Evolutionary conservation across 139 green algal genomes (phyloP), one percentile per base, ranked within the genome.

Genomic region (Edaphochlamys debaryana): DNA sequence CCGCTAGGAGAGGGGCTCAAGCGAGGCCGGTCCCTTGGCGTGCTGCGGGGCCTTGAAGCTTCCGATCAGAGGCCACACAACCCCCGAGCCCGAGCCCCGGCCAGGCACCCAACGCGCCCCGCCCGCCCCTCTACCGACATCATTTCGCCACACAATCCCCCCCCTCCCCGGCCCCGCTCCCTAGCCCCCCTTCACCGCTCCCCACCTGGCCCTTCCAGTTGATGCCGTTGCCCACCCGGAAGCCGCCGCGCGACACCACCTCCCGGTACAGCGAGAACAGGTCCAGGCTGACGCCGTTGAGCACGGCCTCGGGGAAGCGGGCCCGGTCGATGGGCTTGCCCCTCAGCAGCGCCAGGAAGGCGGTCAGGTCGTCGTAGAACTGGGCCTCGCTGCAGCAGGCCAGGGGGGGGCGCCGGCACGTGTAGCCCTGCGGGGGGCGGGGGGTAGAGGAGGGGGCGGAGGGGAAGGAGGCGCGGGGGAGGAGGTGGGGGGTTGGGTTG

Each of bases 171-270:
- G n/a, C n/a, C n/a, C n/a, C n/a, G n/a, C n/a, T n/a, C n/a, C n/a
- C n/a, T n/a, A n/a, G n/a, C n/a, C n/a, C n/a, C n/a, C n/a, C n/a
- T n/a, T n/a, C n/a, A n/a, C n/a, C 4, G 52, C 30, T 4, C 19
- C 77, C 0, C 77, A 83, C 77, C 77, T 83, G 77, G 30, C 69
- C 82, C 69, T 97, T 97, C 94, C 94, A 97, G 83, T 97, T 97
- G 92, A 97, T 97, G 58, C 86, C 86, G 60, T 89, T 89, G 58
- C 86, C 86, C 25, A 87, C 80, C 17, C 86, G 70, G 85, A 90
- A 89, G 56, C 88, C 85, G 3, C 85, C 88, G 0, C 88, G 63
- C 29, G 54, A 84, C 0, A 86, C 85, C 20, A 90, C 85, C 64
- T 93, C 88, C 68, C 79, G 84, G 88, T 96, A 96, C 15, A 96